These are phyloP conservation scores for Hyaloscypha hepaticicola DNA, from an alignment of 495 filamentous ascomycete genomes.

Conservation along the genomic window DNA sequence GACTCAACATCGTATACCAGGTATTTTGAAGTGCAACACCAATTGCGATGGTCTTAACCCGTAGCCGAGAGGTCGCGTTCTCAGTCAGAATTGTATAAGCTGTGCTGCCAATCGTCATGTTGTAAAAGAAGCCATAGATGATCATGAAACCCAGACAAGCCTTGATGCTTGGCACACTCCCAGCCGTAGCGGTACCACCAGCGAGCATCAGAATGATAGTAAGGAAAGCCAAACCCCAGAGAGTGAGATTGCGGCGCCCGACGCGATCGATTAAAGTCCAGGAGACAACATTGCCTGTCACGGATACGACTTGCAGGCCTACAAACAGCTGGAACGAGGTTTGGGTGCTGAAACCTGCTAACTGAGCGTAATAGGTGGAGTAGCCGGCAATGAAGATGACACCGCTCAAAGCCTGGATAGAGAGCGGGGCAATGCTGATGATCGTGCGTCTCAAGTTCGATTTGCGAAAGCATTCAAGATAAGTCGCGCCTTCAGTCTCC, in stretches of 20 bases:
- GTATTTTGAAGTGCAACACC: slow-evolving; percentile 1
- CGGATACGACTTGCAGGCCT: slow-evolving; percentile 33
- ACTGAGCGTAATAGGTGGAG: slow-evolving; percentile 38
- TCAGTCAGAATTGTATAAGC: slow-evolving; percentile 35
- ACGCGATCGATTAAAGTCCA: slow-evolving; percentile 33
- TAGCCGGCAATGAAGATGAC: slow-evolving; percentile 34
- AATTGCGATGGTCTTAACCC: slow-evolving; percentile 35
- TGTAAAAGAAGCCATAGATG: slow-evolving; percentile 36
- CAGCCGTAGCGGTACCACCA: slow-evolving; percentile 32
- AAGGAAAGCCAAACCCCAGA: slow-evolving; percentile 32
- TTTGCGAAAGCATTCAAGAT: slow-evolving; percentile 36
- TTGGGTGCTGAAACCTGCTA: slow-evolving; percentile 34
- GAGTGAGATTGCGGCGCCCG: slow-evolving; percentile 34
- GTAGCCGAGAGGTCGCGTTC: slow-evolving; percentile 32
- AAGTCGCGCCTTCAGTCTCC: slow-evolving; percentile 38
- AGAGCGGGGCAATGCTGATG: slow-evolving; percentile 34
- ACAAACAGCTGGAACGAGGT: slow-evolving; percentile 35
- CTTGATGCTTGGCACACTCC: slow-evolving; percentile 26
- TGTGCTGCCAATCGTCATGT: slow-evolving; percentile 36
- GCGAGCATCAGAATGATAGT: slow-evolving; percentile 34
- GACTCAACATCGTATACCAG: slow-evolving; percentile 21
- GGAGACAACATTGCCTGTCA: slow-evolving; percentile 35
- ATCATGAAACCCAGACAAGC: slow-evolving; percentile 30
- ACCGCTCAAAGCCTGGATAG: slow-evolving; percentile 35
- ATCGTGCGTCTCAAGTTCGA: slow-evolving; percentile 38